Evolutionary conservation across 345 rosid genomes (phyloP).

Genomic region (Corymbia maculata): DNA sequence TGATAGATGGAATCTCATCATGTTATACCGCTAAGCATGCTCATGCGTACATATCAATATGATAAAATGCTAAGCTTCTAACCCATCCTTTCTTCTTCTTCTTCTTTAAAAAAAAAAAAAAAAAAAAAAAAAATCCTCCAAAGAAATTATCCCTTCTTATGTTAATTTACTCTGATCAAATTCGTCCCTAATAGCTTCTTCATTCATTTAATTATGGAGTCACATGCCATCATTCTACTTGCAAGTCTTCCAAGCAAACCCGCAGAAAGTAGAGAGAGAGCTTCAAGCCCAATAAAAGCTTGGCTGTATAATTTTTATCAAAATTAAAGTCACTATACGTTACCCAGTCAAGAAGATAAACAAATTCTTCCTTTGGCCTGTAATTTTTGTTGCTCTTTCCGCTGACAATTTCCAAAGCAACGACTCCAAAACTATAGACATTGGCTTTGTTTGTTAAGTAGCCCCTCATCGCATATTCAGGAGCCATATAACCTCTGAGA

Average conservation of each 20-base stretch:
- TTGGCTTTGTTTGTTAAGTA: background rate
- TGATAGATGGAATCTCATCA: background rate
- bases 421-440: background rate
- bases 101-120: background rate
- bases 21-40: background rate
- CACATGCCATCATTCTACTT: background rate
- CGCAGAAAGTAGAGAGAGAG: background rate
- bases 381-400: background rate
- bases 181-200: background rate
- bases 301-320: background rate
- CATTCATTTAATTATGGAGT: background rate
- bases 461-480: slow-evolving; percentile 47
- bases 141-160: background rate
- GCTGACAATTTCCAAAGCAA: background rate
- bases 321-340: background rate
- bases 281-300: background rate
- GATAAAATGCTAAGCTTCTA: background rate
- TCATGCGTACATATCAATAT: background rate
- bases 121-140: background rate
- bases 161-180: background rate
- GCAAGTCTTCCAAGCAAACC: background rate
- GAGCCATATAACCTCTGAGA: slow-evolving; percentile 93
- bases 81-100: background rate
- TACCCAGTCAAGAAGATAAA: slow-evolving; percentile 61
- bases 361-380: background rate